Evolutionary conservation across 2,329 filamentous ascomycete genomes (phyloP).

Genomic region (Beauveria sp.): DNA sequence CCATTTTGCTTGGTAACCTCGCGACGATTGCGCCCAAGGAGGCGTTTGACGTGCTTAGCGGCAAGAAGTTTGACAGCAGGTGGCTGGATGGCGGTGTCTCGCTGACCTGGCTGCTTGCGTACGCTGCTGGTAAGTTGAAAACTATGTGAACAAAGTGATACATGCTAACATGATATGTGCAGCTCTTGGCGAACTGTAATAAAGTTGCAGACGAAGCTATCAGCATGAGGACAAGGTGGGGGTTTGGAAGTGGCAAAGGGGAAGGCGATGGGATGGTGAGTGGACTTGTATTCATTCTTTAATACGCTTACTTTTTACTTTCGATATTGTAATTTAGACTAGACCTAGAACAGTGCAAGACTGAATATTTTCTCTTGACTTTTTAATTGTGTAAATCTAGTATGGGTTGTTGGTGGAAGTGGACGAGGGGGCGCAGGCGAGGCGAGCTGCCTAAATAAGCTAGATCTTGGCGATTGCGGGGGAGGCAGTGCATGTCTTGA

Average conservation of each 20-base stretch:
- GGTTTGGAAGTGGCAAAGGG: too few relatives aligned
- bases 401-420: background rate
- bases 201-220: background rate
- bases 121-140: constrained; percentile 58
- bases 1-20: constrained; percentile 75
- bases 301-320: background rate
- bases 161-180: background rate
- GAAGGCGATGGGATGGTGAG: background rate
- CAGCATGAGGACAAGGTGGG: background rate
- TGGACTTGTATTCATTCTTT: background rate
- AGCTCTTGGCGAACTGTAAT: constrained; percentile 9
- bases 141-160: background rate
- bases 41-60: constrained; percentile 69
- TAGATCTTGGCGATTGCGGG: constrained; percentile 9
- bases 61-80: constrained; percentile 53
- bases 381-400: background rate
- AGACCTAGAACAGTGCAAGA: background rate
- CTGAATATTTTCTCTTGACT: background rate
- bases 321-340: background rate
- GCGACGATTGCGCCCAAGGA: constrained; percentile 65
- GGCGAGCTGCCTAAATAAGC: background rate
- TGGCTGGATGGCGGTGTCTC: constrained; percentile 79
- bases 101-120: constrained; percentile 78
- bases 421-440: background rate
- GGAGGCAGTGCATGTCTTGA: constrained; percentile 10